phyloP scores from a whole-genome alignment of 1,284 basidiomycete genomes.

The Rhodofomes roseus region DNA sequence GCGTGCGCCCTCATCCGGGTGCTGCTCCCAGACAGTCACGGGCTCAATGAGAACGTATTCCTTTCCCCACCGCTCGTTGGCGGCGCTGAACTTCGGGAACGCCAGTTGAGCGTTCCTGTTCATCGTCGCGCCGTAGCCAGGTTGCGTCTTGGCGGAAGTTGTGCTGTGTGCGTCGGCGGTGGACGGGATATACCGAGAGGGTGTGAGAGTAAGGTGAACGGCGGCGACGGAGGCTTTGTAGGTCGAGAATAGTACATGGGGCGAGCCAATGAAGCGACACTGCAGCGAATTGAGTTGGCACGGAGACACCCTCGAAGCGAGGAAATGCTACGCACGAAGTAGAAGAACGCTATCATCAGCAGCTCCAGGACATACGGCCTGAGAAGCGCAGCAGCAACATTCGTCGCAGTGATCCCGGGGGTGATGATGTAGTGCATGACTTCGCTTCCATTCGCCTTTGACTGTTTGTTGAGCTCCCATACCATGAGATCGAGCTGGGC shows the following conservation, averaged over 20 bases:
- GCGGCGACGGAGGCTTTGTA: slow-evolving; percentile 65
- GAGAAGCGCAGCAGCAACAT: slow-evolving; percentile 26
- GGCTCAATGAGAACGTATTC: slow-evolving; percentile 46
- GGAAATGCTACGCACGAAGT: slow-evolving; percentile 52
- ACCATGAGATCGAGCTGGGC: slow-evolving; percentile 78
- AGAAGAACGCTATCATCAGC: slow-evolving; percentile 61
- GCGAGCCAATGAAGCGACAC: slow-evolving; percentile 67
- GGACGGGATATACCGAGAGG: slow-evolving; percentile 42
- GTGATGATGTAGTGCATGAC: slow-evolving; percentile 65
- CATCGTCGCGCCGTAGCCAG: background rate
- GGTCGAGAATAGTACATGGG: slow-evolving; percentile 54
- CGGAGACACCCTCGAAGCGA: background rate
- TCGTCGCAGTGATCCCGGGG: slow-evolving; percentile 74
- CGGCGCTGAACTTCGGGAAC: slow-evolving; percentile 48
- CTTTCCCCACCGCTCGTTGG: slow-evolving; percentile 51
- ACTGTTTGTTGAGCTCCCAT: slow-evolving; percentile 39
- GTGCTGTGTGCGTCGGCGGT: slow-evolving; percentile 6
- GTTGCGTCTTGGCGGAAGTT: slow-evolving; percentile 10
- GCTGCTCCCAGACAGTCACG: slow-evolving; percentile 49
- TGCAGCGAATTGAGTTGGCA: slow-evolving; percentile 24
- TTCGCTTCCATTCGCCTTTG: slow-evolving; percentile 13
- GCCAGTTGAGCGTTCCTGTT: background rate
- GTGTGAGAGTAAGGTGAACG: slow-evolving; percentile 58
- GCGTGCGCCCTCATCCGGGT: slow-evolving; percentile 39
- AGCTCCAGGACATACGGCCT: slow-evolving; percentile 20